Evolutionary conservation across 768 basidiomycete species (phyloP).

Genomic region (Psilocybe azurescens): DNA sequence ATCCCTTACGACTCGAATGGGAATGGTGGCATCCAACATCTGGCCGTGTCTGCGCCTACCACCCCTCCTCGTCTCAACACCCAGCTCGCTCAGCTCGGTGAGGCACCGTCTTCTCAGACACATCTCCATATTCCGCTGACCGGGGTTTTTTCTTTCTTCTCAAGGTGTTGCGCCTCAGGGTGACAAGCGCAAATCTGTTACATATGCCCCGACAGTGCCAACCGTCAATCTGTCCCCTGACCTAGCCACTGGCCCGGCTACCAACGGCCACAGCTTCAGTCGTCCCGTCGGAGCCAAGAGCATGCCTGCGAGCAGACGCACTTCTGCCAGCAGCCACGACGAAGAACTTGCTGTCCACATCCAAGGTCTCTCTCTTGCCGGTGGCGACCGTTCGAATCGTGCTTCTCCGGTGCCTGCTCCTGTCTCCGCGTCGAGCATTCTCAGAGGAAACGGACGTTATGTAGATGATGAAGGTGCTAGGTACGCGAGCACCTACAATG

Average conservation of each 20-base stretch:
- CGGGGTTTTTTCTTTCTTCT: constrained; percentile 30
- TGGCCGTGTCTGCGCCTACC: constrained; percentile 89
- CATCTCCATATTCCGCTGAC: constrained; percentile 20
- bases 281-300: constrained; percentile 84
- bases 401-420: constrained; percentile 61
- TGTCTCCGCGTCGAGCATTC: constrained; percentile 57
- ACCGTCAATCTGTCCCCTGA: constrained; percentile 79
- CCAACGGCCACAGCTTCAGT: constrained; percentile 58
- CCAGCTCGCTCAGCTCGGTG: constrained; percentile 65
- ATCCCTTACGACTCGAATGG: constrained; percentile 70
- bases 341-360: constrained; percentile 81
- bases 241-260: constrained; percentile 45
- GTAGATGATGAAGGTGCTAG: constrained; percentile 62
- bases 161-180: constrained; percentile 68
- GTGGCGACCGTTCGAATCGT: constrained; percentile 64
- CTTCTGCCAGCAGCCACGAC: constrained; percentile 86
- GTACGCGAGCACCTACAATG: constrained; percentile 72
- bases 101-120: constrained; percentile 57
- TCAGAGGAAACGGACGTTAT: constrained; percentile 56
- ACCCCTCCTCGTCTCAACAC: constrained; percentile 84
- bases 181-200: constrained; percentile 88
- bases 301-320: constrained; percentile 91
- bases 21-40: constrained; percentile 63
- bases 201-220: constrained; percentile 80
- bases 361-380: constrained; percentile 71